Percentiles rank a stretch among this genome's conserved stretches.
Evolutionary conservation across 2,329 filamentous ascomycete species (phyloP).

Genomic region (Paraconiothyrium sp.): DNA sequence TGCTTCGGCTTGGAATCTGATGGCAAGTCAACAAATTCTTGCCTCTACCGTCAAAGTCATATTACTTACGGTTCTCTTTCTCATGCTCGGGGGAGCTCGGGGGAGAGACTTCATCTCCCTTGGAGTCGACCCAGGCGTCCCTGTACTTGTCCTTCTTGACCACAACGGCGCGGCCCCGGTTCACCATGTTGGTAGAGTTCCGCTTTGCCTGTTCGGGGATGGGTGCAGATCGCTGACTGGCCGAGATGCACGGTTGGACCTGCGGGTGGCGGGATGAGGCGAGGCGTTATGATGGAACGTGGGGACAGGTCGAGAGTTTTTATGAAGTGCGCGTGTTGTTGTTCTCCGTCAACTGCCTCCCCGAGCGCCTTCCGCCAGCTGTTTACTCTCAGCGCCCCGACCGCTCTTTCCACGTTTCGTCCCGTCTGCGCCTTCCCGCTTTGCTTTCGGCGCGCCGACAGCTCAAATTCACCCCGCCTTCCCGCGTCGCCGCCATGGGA

Average conservation of each 20-base stretch:
- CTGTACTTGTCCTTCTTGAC: slow-evolving; percentile 28
- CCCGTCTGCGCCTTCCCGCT: slow-evolving; percentile 31
- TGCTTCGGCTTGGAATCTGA: neutral
- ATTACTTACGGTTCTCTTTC: neutral
- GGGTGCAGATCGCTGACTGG: slow-evolving; percentile 27
- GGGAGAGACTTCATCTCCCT: slow-evolving; percentile 18
- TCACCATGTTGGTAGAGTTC: slow-evolving; percentile 24
- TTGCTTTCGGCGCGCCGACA: slow-evolving; percentile 20
- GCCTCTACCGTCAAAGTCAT: too few relatives aligned
- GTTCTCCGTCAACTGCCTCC: neutral
- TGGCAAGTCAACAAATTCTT: too few relatives aligned
- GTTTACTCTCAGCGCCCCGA: slow-evolving; percentile 1
- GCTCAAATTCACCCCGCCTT: slow-evolving; percentile 24
- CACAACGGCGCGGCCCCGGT: slow-evolving; percentile 32
- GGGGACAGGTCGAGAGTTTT: slow-evolving; percentile 26
- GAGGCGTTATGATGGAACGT: slow-evolving; percentile 25
- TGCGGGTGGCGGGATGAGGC: slow-evolving; percentile 31
- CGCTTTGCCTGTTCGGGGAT: slow-evolving; percentile 20
- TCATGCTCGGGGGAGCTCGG: neutral
- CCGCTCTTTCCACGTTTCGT: slow-evolving; percentile 5
- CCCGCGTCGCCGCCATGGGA: slow-evolving; percentile 40
- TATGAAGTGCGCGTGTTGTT: neutral
- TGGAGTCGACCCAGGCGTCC: slow-evolving; percentile 24
- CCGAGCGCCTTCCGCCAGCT: neutral
- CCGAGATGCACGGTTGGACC: slow-evolving; percentile 23